These are phyloP conservation scores for Leccinum sublutescens DNA, from an alignment of 768 basidiomycete species.

Conservation along the genomic window DNA sequence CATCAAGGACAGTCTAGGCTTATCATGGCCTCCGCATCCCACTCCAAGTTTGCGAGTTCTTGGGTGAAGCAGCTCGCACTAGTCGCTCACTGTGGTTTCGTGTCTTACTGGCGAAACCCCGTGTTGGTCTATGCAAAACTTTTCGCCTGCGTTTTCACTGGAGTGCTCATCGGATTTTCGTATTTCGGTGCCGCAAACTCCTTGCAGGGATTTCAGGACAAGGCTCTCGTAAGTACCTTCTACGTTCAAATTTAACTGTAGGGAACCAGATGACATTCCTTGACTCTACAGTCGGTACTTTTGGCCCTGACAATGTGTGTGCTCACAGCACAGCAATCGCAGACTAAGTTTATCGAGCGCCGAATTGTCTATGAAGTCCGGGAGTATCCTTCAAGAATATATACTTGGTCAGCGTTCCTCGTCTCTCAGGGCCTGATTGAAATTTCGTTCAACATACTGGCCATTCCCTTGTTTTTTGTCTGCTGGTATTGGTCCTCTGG, in stretches of 20 bases:
- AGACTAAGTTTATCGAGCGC: conserved; percentile 53
- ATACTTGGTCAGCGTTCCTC: conserved; percentile 59
- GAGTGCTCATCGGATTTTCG: conserved; percentile 42
- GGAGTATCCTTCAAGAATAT: conserved; percentile 63
- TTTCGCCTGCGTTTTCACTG: conserved; percentile 32
- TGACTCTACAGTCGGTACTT: conserved; percentile 42
- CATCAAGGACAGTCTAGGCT: conserved; percentile 36
- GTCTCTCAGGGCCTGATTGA: conserved; percentile 51
- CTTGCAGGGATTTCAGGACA: conserved; percentile 42
- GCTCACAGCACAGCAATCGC: conserved; percentile 57
- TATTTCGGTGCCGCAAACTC: conserved; percentile 37
- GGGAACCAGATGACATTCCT: not conserved
- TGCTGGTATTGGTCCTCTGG: conserved; percentile 53
- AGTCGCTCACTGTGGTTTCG: conserved; percentile 33
- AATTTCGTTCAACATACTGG: conserved; percentile 43
- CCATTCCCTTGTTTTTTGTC: conserved; percentile 41
- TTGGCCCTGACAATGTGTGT: conserved; percentile 44
- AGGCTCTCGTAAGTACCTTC: conserved; percentile 38
- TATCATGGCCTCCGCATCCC: conserved; percentile 19
- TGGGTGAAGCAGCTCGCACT: conserved; percentile 37
- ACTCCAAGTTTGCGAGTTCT: conserved; percentile 36
- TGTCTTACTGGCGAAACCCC: conserved; percentile 41
- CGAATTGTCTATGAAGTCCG: conserved; percentile 61
- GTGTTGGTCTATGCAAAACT: conserved; percentile 41
- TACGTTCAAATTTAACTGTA: rapidly evolving